Base-by-base conservation (phyloP, 2,329 filamentous ascomycete species). In the Dothistroma pini region DNA sequence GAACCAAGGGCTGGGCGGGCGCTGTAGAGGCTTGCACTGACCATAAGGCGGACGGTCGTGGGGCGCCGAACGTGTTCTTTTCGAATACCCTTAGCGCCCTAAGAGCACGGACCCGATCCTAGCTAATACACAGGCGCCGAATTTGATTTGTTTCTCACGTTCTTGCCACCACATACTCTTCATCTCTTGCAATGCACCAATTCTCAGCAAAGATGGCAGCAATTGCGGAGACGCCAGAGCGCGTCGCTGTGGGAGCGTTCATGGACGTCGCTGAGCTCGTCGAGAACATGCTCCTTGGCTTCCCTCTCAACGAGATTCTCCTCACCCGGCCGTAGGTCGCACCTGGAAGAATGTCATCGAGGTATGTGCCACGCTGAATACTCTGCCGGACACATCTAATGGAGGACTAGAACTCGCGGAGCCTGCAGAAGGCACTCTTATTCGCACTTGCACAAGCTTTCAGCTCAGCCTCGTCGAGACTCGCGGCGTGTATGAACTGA, bases 371-470 rank as follows among this genome's bases (percentile, higher is more conserved):
- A 16, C 12, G n/a, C 16, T 16, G 7, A 7, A 19, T 8, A 19
- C 16, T 16, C 7, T 16, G 7, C 7, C 4, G 4, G 7, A 7
- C 16, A 16, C 16, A n/a, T 7, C 38, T 44, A n/a, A 44, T 2
- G 12, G 16, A n/a, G 6, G 12, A n/a, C 38, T n/a, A 44, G 31
- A 32, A 38, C 52, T 54, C 52, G 5, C n/a, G 32, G 5, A 31
- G 10, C 31, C 32, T 54, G 9, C 52, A 54, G n/a, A 54, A 54
- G 32, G 52, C 52, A 12, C 32, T 54, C n/a, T 54, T 35, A 31
- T 22, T 54, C 31, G 16, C 19, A 31, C 52, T 38, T 19, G 31
- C 32, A 44, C 38, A 2, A 44, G 38, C 38, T 44, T 44, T 12
- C 12, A 44, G 38, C 38, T n/a, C 38, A 10, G 38, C n/a, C 38